These are phyloP conservation scores for Aspergillus ellipticus DNA, from an alignment of 495 filamentous ascomycete species.

Conservation along the genomic window DNA sequence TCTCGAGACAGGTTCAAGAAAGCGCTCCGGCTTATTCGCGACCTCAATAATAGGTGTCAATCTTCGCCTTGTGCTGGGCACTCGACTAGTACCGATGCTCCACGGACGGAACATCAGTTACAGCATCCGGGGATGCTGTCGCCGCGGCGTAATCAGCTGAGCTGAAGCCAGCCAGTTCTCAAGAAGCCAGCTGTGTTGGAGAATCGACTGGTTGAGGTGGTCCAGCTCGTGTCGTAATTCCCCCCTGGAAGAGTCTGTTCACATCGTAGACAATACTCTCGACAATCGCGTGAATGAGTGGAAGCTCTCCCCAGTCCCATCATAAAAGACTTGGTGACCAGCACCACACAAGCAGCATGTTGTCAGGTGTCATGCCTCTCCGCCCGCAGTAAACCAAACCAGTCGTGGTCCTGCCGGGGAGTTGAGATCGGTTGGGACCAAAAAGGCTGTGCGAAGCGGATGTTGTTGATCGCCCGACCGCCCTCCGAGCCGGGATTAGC, in stretches of 20 bases:
- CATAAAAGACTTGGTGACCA: neutral
- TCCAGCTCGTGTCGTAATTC: too few relatives aligned
- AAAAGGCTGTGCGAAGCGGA: constrained; percentile 3
- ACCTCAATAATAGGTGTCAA: constrained; percentile 43
- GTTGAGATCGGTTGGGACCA: neutral
- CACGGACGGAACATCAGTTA: constrained; percentile 51
- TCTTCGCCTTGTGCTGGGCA: constrained; percentile 54
- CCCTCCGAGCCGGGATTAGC: constrained; percentile 15
- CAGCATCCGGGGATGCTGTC: constrained; percentile 51
- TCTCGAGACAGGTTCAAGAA: constrained; percentile 74
- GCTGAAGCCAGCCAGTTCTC: neutral
- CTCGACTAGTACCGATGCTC: constrained; percentile 51
- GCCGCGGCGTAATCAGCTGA: constrained; percentile 44
- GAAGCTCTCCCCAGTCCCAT: neutral
- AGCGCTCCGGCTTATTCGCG: constrained; percentile 97
- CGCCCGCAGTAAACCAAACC: too few relatives aligned
- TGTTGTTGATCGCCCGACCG: constrained; percentile 13
- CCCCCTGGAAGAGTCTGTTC: neutral
- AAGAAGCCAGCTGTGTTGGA: too few relatives aligned
- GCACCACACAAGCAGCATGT: too few relatives aligned
- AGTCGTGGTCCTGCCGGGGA: neutral
- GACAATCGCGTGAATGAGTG: neutral
- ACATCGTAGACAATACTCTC: neutral
- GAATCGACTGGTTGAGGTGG: neutral
- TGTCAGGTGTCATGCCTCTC: too few relatives aligned